These are phyloP conservation scores for Discostella pseudostelligera DNA, from an alignment of 108 stramenopile species.

Conservation along the genomic window DNA sequence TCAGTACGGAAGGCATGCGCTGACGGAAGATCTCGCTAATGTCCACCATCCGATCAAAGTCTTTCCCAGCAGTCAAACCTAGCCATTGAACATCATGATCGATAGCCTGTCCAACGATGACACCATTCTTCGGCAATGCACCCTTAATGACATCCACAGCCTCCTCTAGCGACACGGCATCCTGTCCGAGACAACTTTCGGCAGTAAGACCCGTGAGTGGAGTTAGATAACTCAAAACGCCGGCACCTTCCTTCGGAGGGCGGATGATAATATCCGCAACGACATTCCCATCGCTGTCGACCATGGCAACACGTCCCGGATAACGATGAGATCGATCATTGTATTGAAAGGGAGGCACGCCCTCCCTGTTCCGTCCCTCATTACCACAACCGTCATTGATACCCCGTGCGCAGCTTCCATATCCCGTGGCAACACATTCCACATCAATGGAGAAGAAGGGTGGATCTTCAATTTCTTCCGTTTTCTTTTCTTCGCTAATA, in stretches of 20 bases:
- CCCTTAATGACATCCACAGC: slow-evolving; percentile 25
- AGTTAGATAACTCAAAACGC: slow-evolving; percentile 49
- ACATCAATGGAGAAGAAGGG: slow-evolving; percentile 55
- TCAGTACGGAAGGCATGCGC: slow-evolving; percentile 28
- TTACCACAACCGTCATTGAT: slow-evolving; percentile 43
- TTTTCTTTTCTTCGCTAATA: slow-evolving; percentile 2
- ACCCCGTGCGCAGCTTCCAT: slow-evolving; percentile 37
- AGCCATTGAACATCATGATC: slow-evolving; percentile 56
- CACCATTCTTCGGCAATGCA: slow-evolving; percentile 43
- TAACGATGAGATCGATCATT: slow-evolving; percentile 39
- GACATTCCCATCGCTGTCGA: slow-evolving; percentile 46
- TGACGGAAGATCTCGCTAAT: slow-evolving; percentile 48
- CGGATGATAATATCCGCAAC: slow-evolving; percentile 39
- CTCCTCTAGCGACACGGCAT: slow-evolving; percentile 35
- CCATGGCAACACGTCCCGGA: slow-evolving; percentile 52
- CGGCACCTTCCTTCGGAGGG: slow-evolving; percentile 28
- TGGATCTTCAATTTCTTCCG: slow-evolving; percentile 14
- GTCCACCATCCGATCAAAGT: slow-evolving; percentile 43
- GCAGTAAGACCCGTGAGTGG: slow-evolving; percentile 50
- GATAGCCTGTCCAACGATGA: slow-evolving; percentile 54
- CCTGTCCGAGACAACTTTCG: slow-evolving; percentile 30
- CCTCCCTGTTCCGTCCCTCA: slow-evolving; percentile 18
- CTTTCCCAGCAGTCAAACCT: slow-evolving; percentile 39
- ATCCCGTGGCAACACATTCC: slow-evolving; percentile 56
- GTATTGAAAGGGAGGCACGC: slow-evolving; percentile 30